Base-by-base conservation (phyloP, 2,329 filamentous ascomycete species). In the Pseudocercospora cruenta region DNA sequence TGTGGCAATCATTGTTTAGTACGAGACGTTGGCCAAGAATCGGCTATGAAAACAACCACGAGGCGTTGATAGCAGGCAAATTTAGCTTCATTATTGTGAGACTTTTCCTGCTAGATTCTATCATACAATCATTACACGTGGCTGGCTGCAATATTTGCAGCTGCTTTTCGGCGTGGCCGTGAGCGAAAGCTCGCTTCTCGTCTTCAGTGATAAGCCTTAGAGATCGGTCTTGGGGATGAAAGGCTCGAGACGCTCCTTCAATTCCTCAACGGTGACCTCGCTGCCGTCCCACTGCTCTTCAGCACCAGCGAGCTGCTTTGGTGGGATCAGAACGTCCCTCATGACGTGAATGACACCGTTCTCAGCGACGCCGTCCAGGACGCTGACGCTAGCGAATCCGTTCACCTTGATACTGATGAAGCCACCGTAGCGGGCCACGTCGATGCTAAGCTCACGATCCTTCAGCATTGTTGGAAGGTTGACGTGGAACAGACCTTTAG, bases 331-430 rank as follows among this genome's bases (percentile, higher is more conserved):
- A 0, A 97, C 87, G 64, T 84, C 84, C 57, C 85, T 84, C 0
- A 95, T 83, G 16, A 94, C 88, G 64, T 97, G 94, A 43, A 96
- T 86, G 14, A 94, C 93, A 33, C 94, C 94, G 75, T 97, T 91
- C 74, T 85, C 86, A 0, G 90, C 91, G 63, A 95, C 78, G 0
- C 84, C 89, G 75, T 97, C 93, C 68, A 88, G 82, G 6, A 92
- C 81, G 0, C 82, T 82, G 1, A 96, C 90, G 6, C 82, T 82
- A 2, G 84, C 82, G 71, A 89, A 90, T 14, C 89, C 91, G 74
- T 97, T 97, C 73, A 96, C 84, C 76, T 88, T 88, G 67, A 97
- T 89, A 4, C 80, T 84, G 60, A 91, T 87, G 73, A 91, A 88
- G 0, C 90, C 87, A n/a, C 87, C 88, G 73, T 86, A 90, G 14